These are phyloP conservation scores for Chalciporus sp. DNA, from an alignment of 1,284 basidiomycete genomes.

Conservation along the genomic window DNA sequence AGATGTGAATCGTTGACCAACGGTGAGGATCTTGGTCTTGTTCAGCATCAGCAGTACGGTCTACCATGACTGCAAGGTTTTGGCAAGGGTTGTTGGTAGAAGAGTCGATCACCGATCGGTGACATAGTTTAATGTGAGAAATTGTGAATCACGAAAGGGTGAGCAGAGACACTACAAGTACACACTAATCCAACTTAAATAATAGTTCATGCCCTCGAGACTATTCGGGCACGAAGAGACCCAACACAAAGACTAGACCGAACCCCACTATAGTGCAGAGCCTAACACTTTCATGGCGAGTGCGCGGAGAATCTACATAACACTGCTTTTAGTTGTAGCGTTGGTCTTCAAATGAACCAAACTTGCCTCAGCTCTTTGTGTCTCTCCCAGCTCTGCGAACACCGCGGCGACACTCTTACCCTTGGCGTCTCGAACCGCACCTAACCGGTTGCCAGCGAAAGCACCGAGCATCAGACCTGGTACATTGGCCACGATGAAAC, in stretches of 20 bases:
- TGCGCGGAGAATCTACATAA: conserved; percentile 77
- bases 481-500: conserved; percentile 88
- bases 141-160: not conserved
- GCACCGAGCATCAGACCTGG: conserved; percentile 82
- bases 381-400: conserved; percentile 78
- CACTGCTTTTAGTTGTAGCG: conserved; percentile 2
- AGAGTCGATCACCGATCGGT: not conserved
- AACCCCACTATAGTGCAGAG: conserved; percentile 45
- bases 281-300: conserved; percentile 91
- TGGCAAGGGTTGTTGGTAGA: not conserved
- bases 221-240: conserved; percentile 9
- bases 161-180: not conserved
- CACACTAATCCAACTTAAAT: not conserved
- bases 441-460: conserved; percentile 83
- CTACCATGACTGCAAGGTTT: conserved; percentile 11
- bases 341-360: not conserved
- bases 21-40: not conserved
- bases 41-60: not conserved
- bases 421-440: conserved; percentile 90
- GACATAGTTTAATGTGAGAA: conserved; percentile 4
- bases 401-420: conserved; percentile 90
- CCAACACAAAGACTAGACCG: not conserved
- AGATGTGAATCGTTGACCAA: conserved; percentile 6
- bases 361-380: conserved; percentile 84
- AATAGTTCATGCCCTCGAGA: not conserved